Conservation (phyloP, 225 moss, liverwort and hornwort species). For the Anthoceros angustus region DNA sequence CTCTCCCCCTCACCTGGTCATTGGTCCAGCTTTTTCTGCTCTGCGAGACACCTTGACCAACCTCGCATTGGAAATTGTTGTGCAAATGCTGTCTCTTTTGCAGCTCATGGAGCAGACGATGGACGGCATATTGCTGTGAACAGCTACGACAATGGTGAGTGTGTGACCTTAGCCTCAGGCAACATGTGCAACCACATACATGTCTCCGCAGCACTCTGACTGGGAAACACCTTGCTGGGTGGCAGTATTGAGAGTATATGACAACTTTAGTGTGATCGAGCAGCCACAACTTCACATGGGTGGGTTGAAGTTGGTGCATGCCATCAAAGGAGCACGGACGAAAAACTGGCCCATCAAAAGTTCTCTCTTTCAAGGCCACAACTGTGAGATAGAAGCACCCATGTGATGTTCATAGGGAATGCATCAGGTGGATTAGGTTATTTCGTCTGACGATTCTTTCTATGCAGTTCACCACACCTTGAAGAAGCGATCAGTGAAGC, state of each 20-base stretch:
- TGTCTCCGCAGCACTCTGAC: not conserved
- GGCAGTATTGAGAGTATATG: slow-evolving; percentile 88
- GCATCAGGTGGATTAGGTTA: not conserved
- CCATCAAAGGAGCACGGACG: slow-evolving; percentile 72
- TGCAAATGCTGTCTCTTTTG: too few species aligned
- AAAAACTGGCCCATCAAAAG: slow-evolving; percentile 97
- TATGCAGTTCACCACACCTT: slow-evolving; percentile 48
- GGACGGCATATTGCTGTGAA: slow-evolving; percentile 76
- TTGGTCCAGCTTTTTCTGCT: too few species aligned
- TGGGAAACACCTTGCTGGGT: not conserved
- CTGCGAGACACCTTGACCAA: too few species aligned
- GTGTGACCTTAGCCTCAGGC: not conserved
- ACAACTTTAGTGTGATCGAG: slow-evolving; percentile 51
- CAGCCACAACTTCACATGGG: slow-evolving; percentile 55
- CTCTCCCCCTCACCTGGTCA: too few species aligned
- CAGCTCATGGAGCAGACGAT: slow-evolving; percentile 13
- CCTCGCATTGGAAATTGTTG: too few species aligned
- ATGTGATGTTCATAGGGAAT: not conserved
- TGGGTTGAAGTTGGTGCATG: slow-evolving; percentile 49
- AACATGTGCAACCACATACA: not conserved
- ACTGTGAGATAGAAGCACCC: slow-evolving; percentile 74
- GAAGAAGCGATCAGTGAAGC: slow-evolving; percentile 64
- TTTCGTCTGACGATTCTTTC: not conserved
- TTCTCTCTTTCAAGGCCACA: slow-evolving; percentile 74
- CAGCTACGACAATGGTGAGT: slow-evolving; percentile 68